These are phyloP conservation scores for Benincasa hispida DNA, from an alignment of 306 rosid species.

Conservation along the genomic window DNA sequence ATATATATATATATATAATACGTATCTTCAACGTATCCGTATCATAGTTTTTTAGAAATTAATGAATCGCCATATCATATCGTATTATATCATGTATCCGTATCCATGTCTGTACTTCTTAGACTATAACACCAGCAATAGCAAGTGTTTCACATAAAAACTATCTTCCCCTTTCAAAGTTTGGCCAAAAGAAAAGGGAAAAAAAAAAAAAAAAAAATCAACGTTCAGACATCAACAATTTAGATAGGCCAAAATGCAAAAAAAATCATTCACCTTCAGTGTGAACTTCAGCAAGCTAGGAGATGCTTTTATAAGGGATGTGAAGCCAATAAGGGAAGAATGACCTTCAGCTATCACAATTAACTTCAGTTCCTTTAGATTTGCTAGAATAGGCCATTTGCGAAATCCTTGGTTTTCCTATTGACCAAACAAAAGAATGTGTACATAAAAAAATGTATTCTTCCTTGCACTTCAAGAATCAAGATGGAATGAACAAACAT, in stretches of 20 bases:
- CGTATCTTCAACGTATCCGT: too few relatives aligned
- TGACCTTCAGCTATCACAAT: not conserved
- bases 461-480: not conserved
- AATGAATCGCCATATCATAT: too few relatives aligned
- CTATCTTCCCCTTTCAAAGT: not conserved
- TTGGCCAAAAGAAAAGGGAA: not conserved
- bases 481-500: not conserved
- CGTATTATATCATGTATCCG: too few relatives aligned
- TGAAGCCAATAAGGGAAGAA: not conserved
- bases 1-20: too few relatives aligned
- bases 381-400: not conserved
- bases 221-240: not conserved
- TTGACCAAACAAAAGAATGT: not conserved
- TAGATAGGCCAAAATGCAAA: not conserved
- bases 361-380: constrained; percentile 1
- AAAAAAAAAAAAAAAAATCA: not conserved
- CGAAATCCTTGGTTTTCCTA: not conserved
- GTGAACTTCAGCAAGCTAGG: constrained; percentile 1
- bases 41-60: too few relatives aligned
- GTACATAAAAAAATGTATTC: not conserved
- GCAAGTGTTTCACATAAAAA: not conserved
- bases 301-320: constrained; percentile 2
- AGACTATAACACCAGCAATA: too few relatives aligned
- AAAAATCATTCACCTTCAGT: not conserved
- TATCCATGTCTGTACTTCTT: too few relatives aligned